Base-by-base conservation (phyloP, 2,329 filamentous ascomycete species). In the Plenodomus tracheiphilus region DNA sequence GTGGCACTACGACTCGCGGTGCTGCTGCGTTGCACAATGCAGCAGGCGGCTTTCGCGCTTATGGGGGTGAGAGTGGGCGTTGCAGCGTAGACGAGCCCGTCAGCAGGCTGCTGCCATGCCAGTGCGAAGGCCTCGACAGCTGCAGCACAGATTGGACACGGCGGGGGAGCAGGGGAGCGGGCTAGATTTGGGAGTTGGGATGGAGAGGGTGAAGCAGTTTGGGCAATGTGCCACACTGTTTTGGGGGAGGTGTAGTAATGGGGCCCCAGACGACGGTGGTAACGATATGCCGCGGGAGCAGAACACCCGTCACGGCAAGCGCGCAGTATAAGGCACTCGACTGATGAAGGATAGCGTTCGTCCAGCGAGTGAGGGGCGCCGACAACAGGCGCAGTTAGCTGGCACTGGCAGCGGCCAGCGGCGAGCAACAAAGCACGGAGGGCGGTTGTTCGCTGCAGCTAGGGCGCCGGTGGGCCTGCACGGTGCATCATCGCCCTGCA, bases 371-470 rank as follows among this genome's bases (percentile, higher is more conserved):
- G 59, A 65, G 59, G 63, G 61, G 64, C 61, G 50, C 52, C 54
- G 53, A 58, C 49, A 58, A 44, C 56, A 61, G 61, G 56, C 57
- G 61, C 62, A 37, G 35, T n/a, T 32, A 32, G 28, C 13, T 37
- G 35, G 35, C 32, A 64, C 57, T 49, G 58, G n/a, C n/a, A n/a
- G n/a, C n/a, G n/a, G 56, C 51, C 60, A 66, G 57, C 61, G 58
- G 54, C 56, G 57, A 56, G 59, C 53, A 61, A 46, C 57, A 54
- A 55, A 56, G 55, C 49, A 59, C 53, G 48, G 57, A 59, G 57
- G 63, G 62, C 64, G 65, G 59, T 64, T 65, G 64, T 65, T 65
- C 51, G 58, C 61, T 60, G 50, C 39, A 41, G 43, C 59, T 60
- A 52, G 53, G 46, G 51, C 53, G 49, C 51, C 51, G 53, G 49